Evolutionary conservation across 1,284 basidiomycete genomes (phyloP), one percentile per base, ranked within the genome.

Genomic region (Anthracocystis setariae): DNA sequence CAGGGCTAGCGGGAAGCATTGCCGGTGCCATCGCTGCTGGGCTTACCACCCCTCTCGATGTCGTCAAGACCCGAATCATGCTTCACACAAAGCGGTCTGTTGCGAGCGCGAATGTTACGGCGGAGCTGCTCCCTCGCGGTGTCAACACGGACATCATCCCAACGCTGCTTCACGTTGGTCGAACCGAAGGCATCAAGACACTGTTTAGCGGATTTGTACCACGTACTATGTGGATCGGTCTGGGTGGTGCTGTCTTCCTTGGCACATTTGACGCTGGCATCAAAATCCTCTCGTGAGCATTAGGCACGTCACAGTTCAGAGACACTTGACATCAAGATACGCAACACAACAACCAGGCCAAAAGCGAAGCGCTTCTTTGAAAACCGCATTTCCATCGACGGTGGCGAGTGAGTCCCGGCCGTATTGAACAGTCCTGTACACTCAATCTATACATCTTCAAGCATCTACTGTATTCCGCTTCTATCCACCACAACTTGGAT

Each of bases 31-130:
- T 92, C 17, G 93, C 94, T 3, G 95, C 94, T 0, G 91, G 91
- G 0, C 77, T 91, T 38, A 98, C 96, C 0, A 98, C 96, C 0
- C 96, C 96, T 0, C 85, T 98, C 18, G 96, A 99, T 78, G 96
- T 98, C 3, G 88, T 97, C 59, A 98, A 98, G 84, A 99, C 95
- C 2, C 88, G 96, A 15, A 92, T 98, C 50, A 99, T 99, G 96
- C 87, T 98, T 12, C 92, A 96, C 78, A 67, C 63, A 48, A 64
- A 68, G 44, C 60, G 44, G 9, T 54, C 49, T 15, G 54, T 54
- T 8, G 45, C 45, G 1, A 40, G 37, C 25, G 43, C 57, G 21
- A 37, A 35, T 10, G 27, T 33, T 10, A 42, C 44, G 1, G 51
- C 20, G 5, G 52, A 52, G 10, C 23, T 51, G 0, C 46, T 73